A percentile compares a stretch with the other conserved stretches of the same genome.
phyloP scores from a whole-genome alignment of 495 filamentous ascomycete genomes.

The Thozetella sp. region DNA sequence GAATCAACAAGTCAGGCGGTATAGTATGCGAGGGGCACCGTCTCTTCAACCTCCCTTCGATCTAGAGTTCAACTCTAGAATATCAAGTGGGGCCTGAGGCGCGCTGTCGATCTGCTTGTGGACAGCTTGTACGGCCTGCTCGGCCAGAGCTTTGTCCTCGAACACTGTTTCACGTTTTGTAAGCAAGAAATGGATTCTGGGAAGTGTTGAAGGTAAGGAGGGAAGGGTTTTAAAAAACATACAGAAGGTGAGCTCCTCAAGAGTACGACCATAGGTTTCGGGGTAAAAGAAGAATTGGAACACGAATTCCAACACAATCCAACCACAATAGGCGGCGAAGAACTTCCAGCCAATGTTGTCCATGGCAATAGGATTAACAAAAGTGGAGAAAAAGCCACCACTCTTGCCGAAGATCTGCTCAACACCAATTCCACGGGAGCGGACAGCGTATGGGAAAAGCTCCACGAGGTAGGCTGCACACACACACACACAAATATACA shows the following conservation, averaged over 20 bases:
- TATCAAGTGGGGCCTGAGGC: too few species aligned
- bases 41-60: too few species aligned
- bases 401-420: conserved; percentile 61
- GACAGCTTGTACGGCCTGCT: neutral
- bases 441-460: conserved; percentile 47
- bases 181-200: neutral
- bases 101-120: neutral
- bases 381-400: conserved; percentile 59
- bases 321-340: conserved; percentile 59
- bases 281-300: conserved; percentile 63
- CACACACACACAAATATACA: too few species aligned
- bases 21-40: too few species aligned
- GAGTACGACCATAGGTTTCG: conserved; percentile 56
- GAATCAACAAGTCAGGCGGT: too few species aligned
- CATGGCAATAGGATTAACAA: conserved; percentile 63
- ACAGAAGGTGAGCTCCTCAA: conserved; percentile 54
- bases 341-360: conserved; percentile 57
- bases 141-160: conserved; percentile 2
- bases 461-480: conserved; percentile 1
- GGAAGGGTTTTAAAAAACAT: neutral
- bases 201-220: neutral
- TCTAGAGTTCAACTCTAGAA: too few species aligned
- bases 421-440: conserved; percentile 58
- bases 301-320: conserved; percentile 52
- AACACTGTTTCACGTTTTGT: conserved; percentile 1